Conservation (phyloP, 2,329 filamentous ascomycete genomes). For the Fusarium chlamydosporum region DNA sequence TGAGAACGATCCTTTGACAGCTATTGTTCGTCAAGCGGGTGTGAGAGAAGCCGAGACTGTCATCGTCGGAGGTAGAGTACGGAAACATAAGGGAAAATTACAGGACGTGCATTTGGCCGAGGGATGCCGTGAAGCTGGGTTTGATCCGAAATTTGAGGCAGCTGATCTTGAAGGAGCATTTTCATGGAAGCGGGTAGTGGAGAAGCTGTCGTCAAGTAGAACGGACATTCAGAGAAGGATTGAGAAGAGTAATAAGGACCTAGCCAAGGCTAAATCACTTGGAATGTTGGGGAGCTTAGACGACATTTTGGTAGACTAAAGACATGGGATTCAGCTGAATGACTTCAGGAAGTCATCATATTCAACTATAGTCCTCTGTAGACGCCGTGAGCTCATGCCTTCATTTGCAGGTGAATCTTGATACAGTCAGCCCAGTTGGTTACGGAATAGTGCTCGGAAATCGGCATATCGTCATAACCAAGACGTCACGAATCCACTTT, state of each 20-base stretch:
- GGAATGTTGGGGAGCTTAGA: constrained; percentile 3
- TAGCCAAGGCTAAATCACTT: neutral
- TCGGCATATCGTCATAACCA: constrained; percentile 16
- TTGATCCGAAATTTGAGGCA: neutral
- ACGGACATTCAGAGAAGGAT: neutral
- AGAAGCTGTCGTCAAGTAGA: neutral
- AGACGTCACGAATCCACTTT: constrained; percentile 33
- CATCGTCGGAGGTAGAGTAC: neutral
- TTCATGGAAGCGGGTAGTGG: neutral
- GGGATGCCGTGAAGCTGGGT: neutral
- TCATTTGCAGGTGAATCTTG: neutral
- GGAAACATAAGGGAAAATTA: neutral
- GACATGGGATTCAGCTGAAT: neutral
- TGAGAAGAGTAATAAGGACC: neutral
- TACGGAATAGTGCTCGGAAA: neutral
- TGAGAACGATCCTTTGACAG: constrained; percentile 3
- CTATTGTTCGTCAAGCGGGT: constrained; percentile 4
- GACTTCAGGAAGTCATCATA: no score
- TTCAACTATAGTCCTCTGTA: no score
- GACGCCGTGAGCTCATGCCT: accelerated
- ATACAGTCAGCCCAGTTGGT: neutral
- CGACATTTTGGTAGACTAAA: neutral
- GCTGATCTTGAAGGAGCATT: accelerated
- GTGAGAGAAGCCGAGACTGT: constrained; percentile 15
- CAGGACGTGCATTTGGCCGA: neutral